Evolutionary conservation across 2,329 filamentous ascomycete species (phyloP).

Genomic region (Exophiala bonariae): DNA sequence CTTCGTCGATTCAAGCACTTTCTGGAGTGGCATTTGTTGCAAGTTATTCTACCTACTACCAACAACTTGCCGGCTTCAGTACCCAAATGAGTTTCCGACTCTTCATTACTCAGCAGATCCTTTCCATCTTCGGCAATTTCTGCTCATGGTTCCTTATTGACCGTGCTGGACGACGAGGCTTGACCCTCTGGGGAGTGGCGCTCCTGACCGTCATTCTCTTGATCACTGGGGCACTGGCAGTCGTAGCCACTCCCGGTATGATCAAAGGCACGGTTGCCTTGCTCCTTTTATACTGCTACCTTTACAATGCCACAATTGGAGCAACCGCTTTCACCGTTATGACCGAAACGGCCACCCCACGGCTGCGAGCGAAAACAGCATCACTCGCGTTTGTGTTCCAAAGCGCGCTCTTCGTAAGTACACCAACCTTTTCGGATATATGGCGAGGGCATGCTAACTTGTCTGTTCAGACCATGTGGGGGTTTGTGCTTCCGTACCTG

Average conservation of each 20-base stretch:
- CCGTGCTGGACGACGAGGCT: conserved; percentile 35
- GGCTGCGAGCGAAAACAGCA: conserved; percentile 41
- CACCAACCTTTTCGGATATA: background rate
- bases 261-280: conserved; percentile 31
- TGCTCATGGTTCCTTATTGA: conserved; percentile 42
- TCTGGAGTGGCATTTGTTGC: conserved; percentile 39
- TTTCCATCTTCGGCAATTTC: conserved; percentile 42
- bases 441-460: background rate
- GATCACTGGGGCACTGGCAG: conserved; percentile 37
- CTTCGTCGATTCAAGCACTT: conserved; percentile 38
- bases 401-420: conserved; percentile 16
- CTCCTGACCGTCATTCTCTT: conserved; percentile 42
- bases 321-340: conserved; percentile 41
- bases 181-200: conserved; percentile 38
- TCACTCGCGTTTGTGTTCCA: conserved; percentile 14
- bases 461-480: conserved; percentile 33
- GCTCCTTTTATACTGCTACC: conserved; percentile 41
- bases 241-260: conserved; percentile 4
- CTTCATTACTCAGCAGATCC: conserved; percentile 41
- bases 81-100: conserved; percentile 39
- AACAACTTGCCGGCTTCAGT: conserved; percentile 43
- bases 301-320: conserved; percentile 44
- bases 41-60: conserved; percentile 44
- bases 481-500: conserved; percentile 39
- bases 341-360: conserved; percentile 40